Conservation (phyloP, 2,329 filamentous ascomycete species). For the Ophiostoma perfectum region DNA sequence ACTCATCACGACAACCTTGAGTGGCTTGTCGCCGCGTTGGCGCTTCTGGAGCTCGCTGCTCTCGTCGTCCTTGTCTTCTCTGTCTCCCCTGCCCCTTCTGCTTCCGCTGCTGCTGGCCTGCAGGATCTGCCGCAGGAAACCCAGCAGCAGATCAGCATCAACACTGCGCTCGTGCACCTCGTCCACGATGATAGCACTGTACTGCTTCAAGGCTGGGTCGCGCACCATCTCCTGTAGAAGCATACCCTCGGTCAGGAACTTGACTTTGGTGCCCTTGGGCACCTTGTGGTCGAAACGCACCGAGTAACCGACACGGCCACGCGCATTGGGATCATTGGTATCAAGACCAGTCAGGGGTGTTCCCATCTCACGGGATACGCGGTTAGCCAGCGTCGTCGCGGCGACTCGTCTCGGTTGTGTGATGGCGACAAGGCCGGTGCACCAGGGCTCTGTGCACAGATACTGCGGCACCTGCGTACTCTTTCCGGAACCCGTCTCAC, state of each 20-base stretch:
- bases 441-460: constrained; percentile 73
- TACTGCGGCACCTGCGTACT: constrained; percentile 96
- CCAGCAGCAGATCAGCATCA: constrained; percentile 85
- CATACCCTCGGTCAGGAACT: constrained; percentile 95
- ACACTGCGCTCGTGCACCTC: constrained; percentile 96
- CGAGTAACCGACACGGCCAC: constrained; percentile 76
- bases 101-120: background rate
- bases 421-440: constrained; percentile 82
- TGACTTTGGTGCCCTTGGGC: constrained; percentile 77
- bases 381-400: constrained; percentile 80
- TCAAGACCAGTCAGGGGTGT: constrained; percentile 42
- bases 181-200: constrained; percentile 87
- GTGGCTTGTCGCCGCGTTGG: constrained; percentile 57
- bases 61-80: background rate
- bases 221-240: constrained; percentile 86
- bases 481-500: constrained; percentile 95
- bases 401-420: constrained; percentile 93
- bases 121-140: constrained; percentile 73
- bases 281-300: constrained; percentile 89
- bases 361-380: constrained; percentile 73
- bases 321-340: constrained; percentile 12
- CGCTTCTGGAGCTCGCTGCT: constrained; percentile 33
- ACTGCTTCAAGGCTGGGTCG: constrained; percentile 75
- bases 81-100: background rate
- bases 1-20: constrained; percentile 96